phyloP scores from a whole-genome alignment of 331 rosid genomes.

The Spiraea crenata region DNA sequence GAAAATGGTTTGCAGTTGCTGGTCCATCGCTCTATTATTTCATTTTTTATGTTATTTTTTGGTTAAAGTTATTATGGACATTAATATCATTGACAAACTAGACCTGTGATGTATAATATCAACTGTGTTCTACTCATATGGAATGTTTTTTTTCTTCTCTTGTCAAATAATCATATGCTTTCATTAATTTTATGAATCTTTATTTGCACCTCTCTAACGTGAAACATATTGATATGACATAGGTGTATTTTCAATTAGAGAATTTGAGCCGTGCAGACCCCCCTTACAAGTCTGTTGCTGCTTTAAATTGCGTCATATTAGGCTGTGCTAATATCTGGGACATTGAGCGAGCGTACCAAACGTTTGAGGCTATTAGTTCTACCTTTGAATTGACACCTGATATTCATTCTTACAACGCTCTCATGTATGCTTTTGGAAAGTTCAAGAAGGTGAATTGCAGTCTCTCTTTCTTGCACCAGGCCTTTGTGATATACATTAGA shows the following conservation, averaged over 20 bases:
- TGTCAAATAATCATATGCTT: too few species aligned
- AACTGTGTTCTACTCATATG: not conserved
- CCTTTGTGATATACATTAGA: not conserved
- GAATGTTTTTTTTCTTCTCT: too few species aligned
- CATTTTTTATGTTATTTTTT: not conserved
- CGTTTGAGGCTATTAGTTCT: slow-evolving; percentile 86
- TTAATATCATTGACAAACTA: not conserved
- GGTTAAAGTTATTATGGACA: not conserved
- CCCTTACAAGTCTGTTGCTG: slow-evolving; percentile 88
- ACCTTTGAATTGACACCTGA: slow-evolving; percentile 76
- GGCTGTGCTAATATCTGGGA: slow-evolving; percentile 99
- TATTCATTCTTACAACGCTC: slow-evolving; percentile 89
- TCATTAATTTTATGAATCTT: not conserved
- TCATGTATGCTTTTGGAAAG: slow-evolving; percentile 84
- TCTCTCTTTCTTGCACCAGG: not conserved
- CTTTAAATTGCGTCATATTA: slow-evolving; percentile 78
- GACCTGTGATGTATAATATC: not conserved
- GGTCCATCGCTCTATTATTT: not conserved
- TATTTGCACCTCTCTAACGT: slow-evolving; percentile 30
- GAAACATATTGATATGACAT: slow-evolving; percentile 17
- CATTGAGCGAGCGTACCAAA: slow-evolving; percentile 97
- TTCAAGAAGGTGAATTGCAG: slow-evolving; percentile 63
- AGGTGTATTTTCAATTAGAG: slow-evolving; percentile 97
- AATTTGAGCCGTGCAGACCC: slow-evolving; percentile 64
- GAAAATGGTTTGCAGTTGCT: not conserved